Evolutionary conservation across 2,329 filamentous ascomycete genomes (phyloP).

Genomic region (Beauveria australis): DNA sequence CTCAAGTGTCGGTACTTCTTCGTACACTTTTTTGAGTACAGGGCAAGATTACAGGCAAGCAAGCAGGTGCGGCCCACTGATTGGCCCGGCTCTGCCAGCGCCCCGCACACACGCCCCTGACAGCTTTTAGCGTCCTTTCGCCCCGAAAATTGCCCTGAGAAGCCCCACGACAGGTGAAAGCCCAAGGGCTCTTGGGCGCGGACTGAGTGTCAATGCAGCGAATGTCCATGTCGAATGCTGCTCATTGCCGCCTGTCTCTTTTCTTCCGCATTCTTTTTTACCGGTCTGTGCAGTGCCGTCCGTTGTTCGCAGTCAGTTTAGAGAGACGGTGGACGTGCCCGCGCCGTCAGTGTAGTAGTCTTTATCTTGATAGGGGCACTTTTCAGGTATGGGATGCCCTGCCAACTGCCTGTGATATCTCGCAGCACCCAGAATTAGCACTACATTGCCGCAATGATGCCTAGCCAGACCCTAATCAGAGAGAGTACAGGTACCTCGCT

Average conservation of each 20-base stretch:
- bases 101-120: not conserved
- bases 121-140: not conserved
- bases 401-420: no score
- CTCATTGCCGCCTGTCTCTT: not conserved
- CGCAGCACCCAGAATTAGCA: not conserved
- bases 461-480: not conserved
- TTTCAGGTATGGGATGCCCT: no score
- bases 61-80: not conserved
- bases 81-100: not conserved
- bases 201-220: constrained; percentile 2
- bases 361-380: not conserved
- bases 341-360: not conserved
- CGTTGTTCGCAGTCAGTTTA: not conserved
- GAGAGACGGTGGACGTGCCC: not conserved
- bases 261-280: no score
- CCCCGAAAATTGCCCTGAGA: not conserved
- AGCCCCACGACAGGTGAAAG: not conserved
- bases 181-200: constrained; percentile 7
- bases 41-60: no score
- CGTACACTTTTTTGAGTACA: no score
- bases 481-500: not conserved
- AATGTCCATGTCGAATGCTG: not conserved
- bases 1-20: no score
- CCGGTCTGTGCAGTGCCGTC: not conserved
- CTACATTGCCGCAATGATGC: not conserved